These are phyloP conservation scores for Suillus sp. DNA, from an alignment of 768 basidiomycete species.

Conservation along the genomic window DNA sequence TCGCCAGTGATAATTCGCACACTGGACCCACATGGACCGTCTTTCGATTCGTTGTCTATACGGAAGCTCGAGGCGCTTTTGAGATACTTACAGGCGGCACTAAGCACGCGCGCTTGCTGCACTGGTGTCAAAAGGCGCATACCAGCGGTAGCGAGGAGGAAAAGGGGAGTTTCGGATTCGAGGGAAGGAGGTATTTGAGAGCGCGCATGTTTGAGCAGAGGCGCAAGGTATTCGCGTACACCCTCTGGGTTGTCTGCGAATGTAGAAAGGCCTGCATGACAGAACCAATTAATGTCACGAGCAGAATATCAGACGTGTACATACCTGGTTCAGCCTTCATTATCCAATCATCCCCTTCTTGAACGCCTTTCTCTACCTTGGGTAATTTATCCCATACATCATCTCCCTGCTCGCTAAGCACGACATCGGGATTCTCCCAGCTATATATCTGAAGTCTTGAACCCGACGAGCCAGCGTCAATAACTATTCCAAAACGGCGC, in stretches of 20 bases:
- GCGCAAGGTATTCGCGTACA: constrained; percentile 76
- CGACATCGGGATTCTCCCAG: constrained; percentile 81
- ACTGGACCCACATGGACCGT: constrained; percentile 89
- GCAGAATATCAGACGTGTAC: constrained; percentile 31
- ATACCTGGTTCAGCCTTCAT: constrained; percentile 91
- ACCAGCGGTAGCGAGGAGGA: constrained; percentile 94
- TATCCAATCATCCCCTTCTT: constrained; percentile 81
- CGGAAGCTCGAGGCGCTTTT: constrained; percentile 75
- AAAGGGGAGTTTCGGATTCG: constrained; percentile 83
- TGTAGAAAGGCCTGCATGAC: constrained; percentile 78
- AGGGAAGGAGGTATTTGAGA: constrained; percentile 85
- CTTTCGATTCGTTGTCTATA: constrained; percentile 62
- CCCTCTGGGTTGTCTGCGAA: constrained; percentile 68
- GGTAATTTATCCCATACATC: constrained; percentile 63
- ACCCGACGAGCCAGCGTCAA: constrained; percentile 98
- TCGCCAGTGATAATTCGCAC: constrained; percentile 96
- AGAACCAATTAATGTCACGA: not conserved
- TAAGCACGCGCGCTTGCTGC: constrained; percentile 73
- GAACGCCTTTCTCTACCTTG: constrained; percentile 89
- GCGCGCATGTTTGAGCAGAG: constrained; percentile 81
- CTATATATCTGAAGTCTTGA: constrained; percentile 96
- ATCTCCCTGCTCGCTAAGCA: constrained; percentile 53
- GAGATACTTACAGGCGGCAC: constrained; percentile 77
- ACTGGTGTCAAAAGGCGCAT: constrained; percentile 83
- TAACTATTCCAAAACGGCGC: constrained; percentile 89